Evolutionary conservation across 2,329 filamentous ascomycete species (phyloP).

Genomic region (Arachnopeziza araneosa): DNA sequence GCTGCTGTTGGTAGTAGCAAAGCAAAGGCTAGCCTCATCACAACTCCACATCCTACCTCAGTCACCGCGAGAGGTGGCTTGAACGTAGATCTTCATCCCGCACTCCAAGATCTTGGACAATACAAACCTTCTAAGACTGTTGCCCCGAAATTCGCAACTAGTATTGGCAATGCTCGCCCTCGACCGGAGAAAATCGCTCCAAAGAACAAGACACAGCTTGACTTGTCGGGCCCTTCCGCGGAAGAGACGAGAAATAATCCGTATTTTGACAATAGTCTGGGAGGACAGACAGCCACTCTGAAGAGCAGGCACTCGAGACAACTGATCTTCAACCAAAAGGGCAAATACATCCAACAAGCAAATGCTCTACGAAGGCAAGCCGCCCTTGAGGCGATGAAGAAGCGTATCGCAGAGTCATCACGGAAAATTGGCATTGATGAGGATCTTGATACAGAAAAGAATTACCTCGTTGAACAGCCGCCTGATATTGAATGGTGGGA

Average conservation of each 20-base stretch:
- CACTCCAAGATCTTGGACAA: slow-evolving; percentile 54
- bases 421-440: slow-evolving; percentile 92
- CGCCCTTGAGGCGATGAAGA: slow-evolving; percentile 90
- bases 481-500: slow-evolving; percentile 98
- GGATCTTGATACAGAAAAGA: slow-evolving; percentile 81
- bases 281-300: slow-evolving; percentile 49
- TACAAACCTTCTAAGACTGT: slow-evolving; percentile 38
- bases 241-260: slow-evolving; percentile 66
- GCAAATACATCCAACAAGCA: slow-evolving; percentile 94
- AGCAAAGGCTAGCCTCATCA: slow-evolving; percentile 39
- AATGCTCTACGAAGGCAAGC: slow-evolving; percentile 84
- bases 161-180: slow-evolving; percentile 34
- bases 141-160: slow-evolving; percentile 34
- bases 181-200: slow-evolving; percentile 37
- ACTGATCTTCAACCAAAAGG: slow-evolving; percentile 87
- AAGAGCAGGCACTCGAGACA: slow-evolving; percentile 68
- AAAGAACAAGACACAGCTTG: slow-evolving; percentile 44
- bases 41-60: slow-evolving; percentile 33
- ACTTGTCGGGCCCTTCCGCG: slow-evolving; percentile 50
- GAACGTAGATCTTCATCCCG: slow-evolving; percentile 50
- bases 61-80: slow-evolving; percentile 36
- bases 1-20: slow-evolving; percentile 58
- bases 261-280: slow-evolving; percentile 70
- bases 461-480: slow-evolving; percentile 76
- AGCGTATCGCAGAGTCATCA: slow-evolving; percentile 79